phyloP scores from a whole-genome alignment of 805 yeast species.

The Spathaspora hagerdaliae region DNA sequence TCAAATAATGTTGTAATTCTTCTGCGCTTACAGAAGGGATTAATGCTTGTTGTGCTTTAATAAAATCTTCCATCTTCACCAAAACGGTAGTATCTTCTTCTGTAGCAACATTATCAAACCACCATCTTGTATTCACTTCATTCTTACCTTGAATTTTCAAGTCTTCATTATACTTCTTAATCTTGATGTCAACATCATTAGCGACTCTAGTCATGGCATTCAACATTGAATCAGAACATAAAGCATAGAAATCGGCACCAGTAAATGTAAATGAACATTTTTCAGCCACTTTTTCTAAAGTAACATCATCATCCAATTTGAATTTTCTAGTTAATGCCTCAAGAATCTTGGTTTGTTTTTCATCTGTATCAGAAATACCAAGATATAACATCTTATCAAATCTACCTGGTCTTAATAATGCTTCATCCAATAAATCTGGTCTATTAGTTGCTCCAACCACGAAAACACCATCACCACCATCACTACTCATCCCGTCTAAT shows the following conservation, averaged over 20 bases:
- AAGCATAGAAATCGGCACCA: slow-evolving; percentile 96
- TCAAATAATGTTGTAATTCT: slow-evolving; percentile 76
- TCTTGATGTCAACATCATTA: slow-evolving; percentile 62
- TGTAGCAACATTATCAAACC: slow-evolving; percentile 83
- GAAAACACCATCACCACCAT: slow-evolving; percentile 74
- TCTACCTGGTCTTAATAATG: slow-evolving; percentile 87
- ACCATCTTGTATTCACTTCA: slow-evolving; percentile 67
- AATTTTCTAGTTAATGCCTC: slow-evolving; percentile 88
- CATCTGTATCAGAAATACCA: slow-evolving; percentile 89
- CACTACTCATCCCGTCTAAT: slow-evolving; percentile 92
- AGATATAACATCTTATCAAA: slow-evolving; percentile 93
- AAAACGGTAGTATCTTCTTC: slow-evolving; percentile 62
- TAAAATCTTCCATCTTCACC: slow-evolving; percentile 71
- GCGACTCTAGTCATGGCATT: slow-evolving; percentile 95
- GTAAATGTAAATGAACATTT: slow-evolving; percentile 87
- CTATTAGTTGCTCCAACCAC: slow-evolving; percentile 99
- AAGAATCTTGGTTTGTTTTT: slow-evolving; percentile 79
- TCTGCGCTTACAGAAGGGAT: slow-evolving; percentile 85
- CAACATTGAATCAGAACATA: slow-evolving; percentile 93
- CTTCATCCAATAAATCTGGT: slow-evolving; percentile 93
- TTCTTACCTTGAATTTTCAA: slow-evolving; percentile 27
- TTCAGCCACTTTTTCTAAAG: slow-evolving; percentile 55
- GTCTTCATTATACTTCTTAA: slow-evolving; percentile 46
- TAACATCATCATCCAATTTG: slow-evolving; percentile 54
- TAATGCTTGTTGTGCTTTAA: slow-evolving; percentile 67